Percentiles rank a stretch among this genome's conserved stretches.
These are phyloP conservation scores for Hypomontagnella submonticulosa DNA, from an alignment of 495 filamentous ascomycete species.

Conservation along the genomic window DNA sequence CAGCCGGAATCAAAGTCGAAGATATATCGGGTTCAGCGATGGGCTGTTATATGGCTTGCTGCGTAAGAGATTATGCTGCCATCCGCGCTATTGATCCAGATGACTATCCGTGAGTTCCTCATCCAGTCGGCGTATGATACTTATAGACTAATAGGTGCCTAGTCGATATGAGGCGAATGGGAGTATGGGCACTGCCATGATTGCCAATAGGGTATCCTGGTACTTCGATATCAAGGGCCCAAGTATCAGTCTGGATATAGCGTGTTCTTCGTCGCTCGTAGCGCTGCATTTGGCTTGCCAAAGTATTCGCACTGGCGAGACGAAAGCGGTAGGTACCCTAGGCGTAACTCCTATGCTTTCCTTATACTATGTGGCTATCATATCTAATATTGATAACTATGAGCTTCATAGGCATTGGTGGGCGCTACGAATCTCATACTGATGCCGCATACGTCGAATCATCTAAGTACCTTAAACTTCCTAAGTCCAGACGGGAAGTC, in stretches of 20 bases:
- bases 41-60: conserved; percentile 60
- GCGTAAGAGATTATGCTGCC: conserved; percentile 62
- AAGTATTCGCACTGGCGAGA: conserved; percentile 57
- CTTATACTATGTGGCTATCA: too few relatives aligned
- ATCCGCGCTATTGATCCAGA: conserved; percentile 55
- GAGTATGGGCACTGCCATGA: conserved; percentile 60
- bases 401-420: conserved; percentile 50
- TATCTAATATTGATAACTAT: too few relatives aligned
- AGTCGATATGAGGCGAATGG: conserved; percentile 61
- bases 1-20: conserved; percentile 57
- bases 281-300: conserved; percentile 63
- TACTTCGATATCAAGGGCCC: conserved; percentile 68
- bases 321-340: conserved; percentile 6
- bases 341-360: too few relatives aligned
- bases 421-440: conserved; percentile 55
- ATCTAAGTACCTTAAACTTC: conserved; percentile 34
- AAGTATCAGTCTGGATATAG: conserved; percentile 68
- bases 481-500: conserved; percentile 51
- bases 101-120: conserved; percentile 51
- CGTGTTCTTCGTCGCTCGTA: conserved; percentile 65
- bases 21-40: conserved; percentile 59
- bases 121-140: conserved; percentile 55
- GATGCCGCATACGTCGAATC: conserved; percentile 49
- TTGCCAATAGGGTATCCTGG: conserved; percentile 66
- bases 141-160: conserved; percentile 30